Percentiles rank a stretch among this genome's conserved stretches.
Conservation (phyloP, 2,329 filamentous ascomycete species). For the Diaporthe australafricana region DNA sequence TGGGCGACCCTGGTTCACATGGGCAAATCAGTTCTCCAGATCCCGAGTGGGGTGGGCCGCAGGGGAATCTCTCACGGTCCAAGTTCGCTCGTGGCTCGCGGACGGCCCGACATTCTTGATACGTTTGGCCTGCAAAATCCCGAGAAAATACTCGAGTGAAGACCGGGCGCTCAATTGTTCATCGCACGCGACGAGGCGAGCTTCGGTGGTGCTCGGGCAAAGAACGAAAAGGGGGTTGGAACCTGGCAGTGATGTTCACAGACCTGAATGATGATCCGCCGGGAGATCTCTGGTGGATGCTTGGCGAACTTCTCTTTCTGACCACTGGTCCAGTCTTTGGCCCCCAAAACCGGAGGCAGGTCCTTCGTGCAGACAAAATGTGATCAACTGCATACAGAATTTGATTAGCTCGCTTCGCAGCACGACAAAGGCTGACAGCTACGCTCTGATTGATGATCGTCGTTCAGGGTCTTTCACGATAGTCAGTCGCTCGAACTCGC, state of each 20-base stretch:
- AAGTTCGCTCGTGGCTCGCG: background rate
- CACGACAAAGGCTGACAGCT: constrained; percentile 1
- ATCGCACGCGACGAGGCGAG: background rate
- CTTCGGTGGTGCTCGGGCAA: background rate
- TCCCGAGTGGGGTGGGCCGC: constrained; percentile 21
- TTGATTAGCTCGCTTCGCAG: background rate
- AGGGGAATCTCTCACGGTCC: background rate
- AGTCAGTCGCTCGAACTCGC: background rate
- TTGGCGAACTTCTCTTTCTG: constrained; percentile 7
- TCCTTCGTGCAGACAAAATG: constrained; percentile 12
- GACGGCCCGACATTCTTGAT: background rate
- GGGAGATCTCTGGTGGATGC: constrained; percentile 32
- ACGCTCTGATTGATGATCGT: background rate
- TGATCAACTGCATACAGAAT: constrained; percentile 30
- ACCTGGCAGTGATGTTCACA: constrained; percentile 18
- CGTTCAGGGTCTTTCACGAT: background rate
- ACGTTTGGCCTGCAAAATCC: background rate
- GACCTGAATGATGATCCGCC: constrained; percentile 10
- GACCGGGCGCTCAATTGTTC: background rate
- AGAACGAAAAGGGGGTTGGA: constrained; percentile 6
- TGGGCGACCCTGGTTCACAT: constrained; percentile 23
- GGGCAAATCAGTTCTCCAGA: constrained; percentile 23
- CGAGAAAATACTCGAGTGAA: background rate
- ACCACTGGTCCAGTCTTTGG: constrained; percentile 22
- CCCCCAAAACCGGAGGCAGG: constrained; percentile 8